Percentiles rank a stretch among this genome's conserved stretches.
Conservation (phyloP, 768 basidiomycete species). For the Polyporus arcularius region DNA sequence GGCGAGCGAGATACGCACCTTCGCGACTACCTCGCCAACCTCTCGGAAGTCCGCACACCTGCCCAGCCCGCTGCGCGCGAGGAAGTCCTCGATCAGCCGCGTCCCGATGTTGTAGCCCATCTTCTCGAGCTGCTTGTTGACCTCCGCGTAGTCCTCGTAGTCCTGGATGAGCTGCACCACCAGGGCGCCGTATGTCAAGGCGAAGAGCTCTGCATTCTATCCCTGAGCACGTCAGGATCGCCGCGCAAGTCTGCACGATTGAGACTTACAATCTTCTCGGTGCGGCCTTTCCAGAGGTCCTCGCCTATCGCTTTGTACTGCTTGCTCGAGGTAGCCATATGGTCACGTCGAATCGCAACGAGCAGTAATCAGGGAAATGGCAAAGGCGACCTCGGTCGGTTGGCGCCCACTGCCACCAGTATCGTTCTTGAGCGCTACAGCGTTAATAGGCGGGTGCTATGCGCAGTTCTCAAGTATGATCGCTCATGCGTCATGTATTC, state of each 20-base stretch:
- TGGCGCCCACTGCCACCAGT: not conserved
- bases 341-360: too few species aligned
- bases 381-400: not conserved
- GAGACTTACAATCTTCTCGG: conserved; percentile 87
- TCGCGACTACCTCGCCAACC: conserved; percentile 92
- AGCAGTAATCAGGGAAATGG: not conserved
- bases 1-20: conserved; percentile 50
- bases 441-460: too few species aligned
- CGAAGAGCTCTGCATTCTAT: conserved; percentile 97
- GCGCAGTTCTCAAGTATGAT: too few species aligned
- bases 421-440: not conserved
- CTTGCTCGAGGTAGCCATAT: conserved; percentile 75
- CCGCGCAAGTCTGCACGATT: not conserved
- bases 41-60: conserved; percentile 92
- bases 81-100: conserved; percentile 94
- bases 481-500: too few species aligned
- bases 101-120: conserved; percentile 99
- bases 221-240: conserved; percentile 16
- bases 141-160: conserved; percentile 95
- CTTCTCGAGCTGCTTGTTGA: conserved; percentile 96
- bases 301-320: conserved; percentile 90
- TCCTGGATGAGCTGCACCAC: conserved; percentile 99
- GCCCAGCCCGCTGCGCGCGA: conserved; percentile 90
- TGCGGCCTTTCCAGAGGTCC: conserved; percentile 91
- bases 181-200: conserved; percentile 94